Evolutionary conservation across 1,139 yeast genomes (phyloP).

Genomic region (Blastobotrys serpentis): DNA sequence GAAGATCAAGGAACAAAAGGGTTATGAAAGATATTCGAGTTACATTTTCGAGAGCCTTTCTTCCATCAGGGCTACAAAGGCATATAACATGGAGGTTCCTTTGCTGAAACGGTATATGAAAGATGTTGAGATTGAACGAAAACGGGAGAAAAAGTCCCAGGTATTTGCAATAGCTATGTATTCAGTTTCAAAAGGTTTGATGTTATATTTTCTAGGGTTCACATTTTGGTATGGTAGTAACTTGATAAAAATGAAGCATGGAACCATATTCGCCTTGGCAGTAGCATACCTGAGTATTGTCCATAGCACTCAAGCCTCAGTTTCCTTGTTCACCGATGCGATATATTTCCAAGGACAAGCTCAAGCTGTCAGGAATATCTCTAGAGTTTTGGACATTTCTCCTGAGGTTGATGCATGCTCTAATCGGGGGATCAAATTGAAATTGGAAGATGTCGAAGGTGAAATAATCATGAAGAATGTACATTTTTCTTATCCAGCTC

Average conservation of each 20-base stretch:
- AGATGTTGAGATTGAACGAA: neutral
- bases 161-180: constrained; percentile 2
- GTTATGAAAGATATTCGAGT: constrained; percentile 8
- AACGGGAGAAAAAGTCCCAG: neutral
- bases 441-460: neutral
- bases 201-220: constrained; percentile 10
- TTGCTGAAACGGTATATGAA: neutral
- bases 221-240: constrained; percentile 14
- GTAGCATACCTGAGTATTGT: constrained; percentile 11
- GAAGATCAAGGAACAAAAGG: constrained; percentile 8
- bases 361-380: constrained; percentile 9
- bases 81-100: constrained; percentile 4
- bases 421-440: neutral
- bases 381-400: neutral
- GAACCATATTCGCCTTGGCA: constrained; percentile 11
- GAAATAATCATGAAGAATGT: constrained; percentile 4
- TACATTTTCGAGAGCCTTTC: constrained; percentile 11
- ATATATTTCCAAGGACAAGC: constrained; percentile 1
- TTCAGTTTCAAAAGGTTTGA: constrained; percentile 11
- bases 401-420: constrained; percentile 10
- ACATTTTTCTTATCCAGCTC: constrained; percentile 12
- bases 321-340: constrained; percentile 1
- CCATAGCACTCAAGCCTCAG: constrained; percentile 10
- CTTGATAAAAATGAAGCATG: neutral
- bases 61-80: constrained; percentile 8